A percentile compares a stretch with the other conserved stretches of the same genome.
Conservation (phyloP, 2,329 filamentous ascomycete species). For the Cadophora gregata region DNA sequence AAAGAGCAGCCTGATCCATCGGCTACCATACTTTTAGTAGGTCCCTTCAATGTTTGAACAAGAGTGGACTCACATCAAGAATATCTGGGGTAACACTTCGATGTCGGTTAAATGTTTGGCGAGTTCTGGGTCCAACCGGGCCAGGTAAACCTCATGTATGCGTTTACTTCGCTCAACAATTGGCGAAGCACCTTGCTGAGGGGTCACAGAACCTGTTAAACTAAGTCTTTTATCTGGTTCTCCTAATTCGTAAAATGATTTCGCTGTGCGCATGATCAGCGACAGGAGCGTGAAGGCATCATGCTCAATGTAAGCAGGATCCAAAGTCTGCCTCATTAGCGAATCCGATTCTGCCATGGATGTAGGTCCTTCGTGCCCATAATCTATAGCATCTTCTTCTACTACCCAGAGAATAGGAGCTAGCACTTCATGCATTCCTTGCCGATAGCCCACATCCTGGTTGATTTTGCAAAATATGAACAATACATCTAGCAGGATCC, state of each 20-base stretch:
- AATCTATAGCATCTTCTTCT: constrained; percentile 77
- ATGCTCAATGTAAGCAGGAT: constrained; percentile 80
- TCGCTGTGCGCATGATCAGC: constrained; percentile 85
- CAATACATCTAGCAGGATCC: constrained; percentile 83
- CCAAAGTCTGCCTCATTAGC: constrained; percentile 68
- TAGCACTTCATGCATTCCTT: constrained; percentile 97
- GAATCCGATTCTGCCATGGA: constrained; percentile 27
- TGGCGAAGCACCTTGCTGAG: constrained; percentile 57
- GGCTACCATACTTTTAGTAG: constrained; percentile 46
- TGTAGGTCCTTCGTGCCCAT: constrained; percentile 42
- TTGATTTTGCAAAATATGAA: constrained; percentile 96
- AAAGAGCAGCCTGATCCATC: constrained; percentile 93
- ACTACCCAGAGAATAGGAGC: constrained; percentile 88
- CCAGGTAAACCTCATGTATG: constrained; percentile 84
- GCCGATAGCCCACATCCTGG: constrained; percentile 85
- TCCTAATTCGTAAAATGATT: constrained; percentile 78
- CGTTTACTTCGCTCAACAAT: constrained; percentile 87
- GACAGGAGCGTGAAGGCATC: constrained; percentile 89
- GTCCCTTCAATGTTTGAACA: neutral
- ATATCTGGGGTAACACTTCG: constrained; percentile 95
- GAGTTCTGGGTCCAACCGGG: constrained; percentile 81
- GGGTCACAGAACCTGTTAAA: constrained; percentile 27
- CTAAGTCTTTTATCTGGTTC: constrained; percentile 50
- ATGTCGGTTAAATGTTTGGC: constrained; percentile 80
- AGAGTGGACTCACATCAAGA: constrained; percentile 74